Percentiles rank a stretch among this genome's conserved stretches.
Conservation (phyloP, 441 rosid species). For the Jatropha multifida region DNA sequence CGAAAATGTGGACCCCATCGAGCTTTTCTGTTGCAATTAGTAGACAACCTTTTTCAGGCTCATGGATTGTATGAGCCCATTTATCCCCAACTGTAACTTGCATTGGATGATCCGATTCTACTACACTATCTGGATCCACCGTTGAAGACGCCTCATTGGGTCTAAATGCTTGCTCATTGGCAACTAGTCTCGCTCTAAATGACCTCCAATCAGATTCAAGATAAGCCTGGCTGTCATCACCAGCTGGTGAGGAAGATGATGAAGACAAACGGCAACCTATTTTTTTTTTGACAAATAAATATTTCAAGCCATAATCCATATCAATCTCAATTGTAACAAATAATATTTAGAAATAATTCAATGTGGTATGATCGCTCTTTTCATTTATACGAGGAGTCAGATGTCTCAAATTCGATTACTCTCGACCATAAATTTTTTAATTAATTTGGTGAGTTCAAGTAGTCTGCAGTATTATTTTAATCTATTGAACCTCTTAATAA, state of each 20-base stretch:
- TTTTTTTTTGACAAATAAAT: not conserved
- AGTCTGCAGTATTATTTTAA: not conserved
- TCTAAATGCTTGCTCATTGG: conserved; percentile 40
- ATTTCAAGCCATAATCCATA: not conserved
- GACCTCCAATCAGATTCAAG: conserved; percentile 65
- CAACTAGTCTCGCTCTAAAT: conserved; percentile 79
- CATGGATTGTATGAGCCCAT: conserved; percentile 84
- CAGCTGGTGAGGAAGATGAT: conserved; percentile 43
- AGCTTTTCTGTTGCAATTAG: conserved; percentile 85
- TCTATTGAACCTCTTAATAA: not conserved
- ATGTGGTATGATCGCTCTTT: too few relatives aligned
- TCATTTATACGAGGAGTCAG: too few relatives aligned
- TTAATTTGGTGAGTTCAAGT: not conserved
- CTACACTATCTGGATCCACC: conserved; percentile 36
- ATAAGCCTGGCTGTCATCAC: conserved; percentile 36
- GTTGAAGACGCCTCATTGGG: conserved; percentile 35
- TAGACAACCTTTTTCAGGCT: conserved; percentile 84
- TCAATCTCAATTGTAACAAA: too few relatives aligned
- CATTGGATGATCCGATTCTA: conserved; percentile 28
- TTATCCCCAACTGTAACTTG: conserved; percentile 39
- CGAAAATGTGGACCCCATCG: conserved; percentile 89
- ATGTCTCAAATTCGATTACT: too few relatives aligned
- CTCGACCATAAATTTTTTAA: too few relatives aligned
- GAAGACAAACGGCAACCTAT: conserved; percentile 49
- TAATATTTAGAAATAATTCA: too few relatives aligned